Evolutionary conservation across 2,329 filamentous ascomycete species (phyloP), one percentile per base, ranked within the genome.

Genomic region (Alternaria triticimaculans): DNA sequence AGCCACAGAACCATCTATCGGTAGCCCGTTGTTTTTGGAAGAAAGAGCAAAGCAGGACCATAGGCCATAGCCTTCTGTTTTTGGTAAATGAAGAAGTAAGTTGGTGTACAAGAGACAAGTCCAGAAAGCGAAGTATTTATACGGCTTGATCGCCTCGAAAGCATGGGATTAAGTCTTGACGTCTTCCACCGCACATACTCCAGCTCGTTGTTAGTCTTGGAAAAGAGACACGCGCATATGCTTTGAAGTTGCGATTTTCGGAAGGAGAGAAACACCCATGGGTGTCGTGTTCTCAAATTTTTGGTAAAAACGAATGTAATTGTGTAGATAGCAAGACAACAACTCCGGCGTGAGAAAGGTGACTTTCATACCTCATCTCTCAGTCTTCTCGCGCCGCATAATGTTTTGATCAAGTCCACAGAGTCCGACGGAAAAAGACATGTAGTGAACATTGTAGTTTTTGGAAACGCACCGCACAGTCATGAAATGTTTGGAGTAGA

Each of bases 361-460:
- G 2, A 3, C 33, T 41, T 41, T 41, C 5, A 41, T n/a, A 41
- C 8, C 7, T 2, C 6, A n/a, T 5, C 2, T n/a, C 14, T 4
- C 7, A 9, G 15, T 37, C 33, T n/a, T 37, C 33, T 37, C 33
- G 33, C 15, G 4, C 33, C 33, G 33, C 8, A 18, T 3, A 5
- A 0, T 41, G n/a, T 41, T 41, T 18, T 18, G n/a, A 18, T 41
- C 0, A 41, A 41, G 37, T 41, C 8, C 37, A 3, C 37, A 41
- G 33, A 9, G 33, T 41, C 8, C 15, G 33, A 41, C 33, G 30
- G 14, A 37, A 5, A 15, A 37, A 37, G 33, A 37, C 33, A 37
- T 37, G 0, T 0, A 9, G 0, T 41, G 15, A 0, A 41, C 2
- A 2, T 2, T 41, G 0, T 41, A 3, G 8, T n/a, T 5, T 41